phyloP scores from a whole-genome alignment of 176 grass and related monocot species.

The Oryza meyeriana region DNA sequence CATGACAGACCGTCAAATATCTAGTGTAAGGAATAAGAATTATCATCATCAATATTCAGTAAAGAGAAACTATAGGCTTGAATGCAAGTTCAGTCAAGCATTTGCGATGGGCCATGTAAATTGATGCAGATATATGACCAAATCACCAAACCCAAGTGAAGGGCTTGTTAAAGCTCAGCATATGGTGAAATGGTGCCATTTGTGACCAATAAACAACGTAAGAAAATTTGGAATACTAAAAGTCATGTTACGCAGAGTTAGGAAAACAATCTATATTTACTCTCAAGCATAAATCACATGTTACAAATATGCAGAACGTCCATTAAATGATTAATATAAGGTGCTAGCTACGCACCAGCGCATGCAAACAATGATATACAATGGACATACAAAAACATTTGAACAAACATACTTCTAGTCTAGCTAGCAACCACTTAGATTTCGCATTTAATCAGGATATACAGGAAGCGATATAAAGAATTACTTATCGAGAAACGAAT shows the following conservation, averaged over 20 bases:
- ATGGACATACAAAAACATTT: neutral
- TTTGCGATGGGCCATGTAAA: neutral
- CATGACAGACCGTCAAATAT: neutral
- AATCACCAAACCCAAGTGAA: neutral
- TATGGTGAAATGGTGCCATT: neutral
- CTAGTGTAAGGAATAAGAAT: neutral
- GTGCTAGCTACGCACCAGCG: neutral
- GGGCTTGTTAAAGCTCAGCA: neutral
- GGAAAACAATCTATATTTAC: neutral
- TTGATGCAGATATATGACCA: neutral
- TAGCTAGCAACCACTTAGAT: neutral
- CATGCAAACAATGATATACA: slow-evolving; percentile 2
- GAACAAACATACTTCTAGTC: neutral
- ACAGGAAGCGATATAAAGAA: neutral
- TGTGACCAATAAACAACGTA: neutral
- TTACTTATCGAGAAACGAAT: neutral
- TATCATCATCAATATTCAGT: neutral
- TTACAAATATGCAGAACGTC: neutral
- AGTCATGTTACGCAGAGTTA: neutral
- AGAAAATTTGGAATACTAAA: neutral
- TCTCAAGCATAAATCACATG: neutral
- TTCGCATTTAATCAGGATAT: neutral
- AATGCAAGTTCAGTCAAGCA: slow-evolving; percentile 2
- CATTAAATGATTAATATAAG: neutral
- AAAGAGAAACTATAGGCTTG: neutral